Evolutionary conservation across 345 rosid genomes (phyloP), one percentile per base, ranked within the genome.

Genomic region (Aethionema arabicum): DNA sequence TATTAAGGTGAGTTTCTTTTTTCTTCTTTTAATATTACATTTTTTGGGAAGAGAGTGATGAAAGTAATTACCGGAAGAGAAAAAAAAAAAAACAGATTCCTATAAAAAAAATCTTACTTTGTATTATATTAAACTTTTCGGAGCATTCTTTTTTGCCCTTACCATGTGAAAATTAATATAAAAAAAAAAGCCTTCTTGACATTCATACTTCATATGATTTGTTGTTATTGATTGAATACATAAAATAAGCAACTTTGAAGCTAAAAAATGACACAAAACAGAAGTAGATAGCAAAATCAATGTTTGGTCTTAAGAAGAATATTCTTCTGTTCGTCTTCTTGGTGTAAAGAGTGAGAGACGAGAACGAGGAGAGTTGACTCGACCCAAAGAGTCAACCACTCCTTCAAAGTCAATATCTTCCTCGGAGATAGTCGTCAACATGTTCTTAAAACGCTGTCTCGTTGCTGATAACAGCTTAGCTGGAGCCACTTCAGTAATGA

Each of bases 401-500:
- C 59, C 77, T 27, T 42, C 56, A 36, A 52, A 55, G 13, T 75
- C 79, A n/a, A 72, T 70, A 15, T 81, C 84, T 66, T 81, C 86
- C 52, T 81, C 82, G 2, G 40, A 45, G 33, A 83, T 77, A 38
- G 86, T 83, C 3, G 78, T 69, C 69, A 83, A 35, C 68, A 74
- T 69, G 44, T 55, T 77, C 49, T 52, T 67, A 63, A 44, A 41
- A n/a, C 79, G 86, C 35, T 76, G 67, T 57, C 58, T 81, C 12
- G 79, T 64, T 5, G 52, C 74, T 0, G 75, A 57, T 59, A 79
- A 59, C n/a, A 75, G 69, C 67, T 39, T 73, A 5, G 82, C 70
- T 0, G 81, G 86, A 31, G 79, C 82, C 40, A 77, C 89, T 57
- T 81, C 86, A 6, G 74, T 77, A 33, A 53, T 66, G 77, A 83